Conservation (phyloP, 1,139 yeast genomes). For the Candida gigantensis region DNA sequence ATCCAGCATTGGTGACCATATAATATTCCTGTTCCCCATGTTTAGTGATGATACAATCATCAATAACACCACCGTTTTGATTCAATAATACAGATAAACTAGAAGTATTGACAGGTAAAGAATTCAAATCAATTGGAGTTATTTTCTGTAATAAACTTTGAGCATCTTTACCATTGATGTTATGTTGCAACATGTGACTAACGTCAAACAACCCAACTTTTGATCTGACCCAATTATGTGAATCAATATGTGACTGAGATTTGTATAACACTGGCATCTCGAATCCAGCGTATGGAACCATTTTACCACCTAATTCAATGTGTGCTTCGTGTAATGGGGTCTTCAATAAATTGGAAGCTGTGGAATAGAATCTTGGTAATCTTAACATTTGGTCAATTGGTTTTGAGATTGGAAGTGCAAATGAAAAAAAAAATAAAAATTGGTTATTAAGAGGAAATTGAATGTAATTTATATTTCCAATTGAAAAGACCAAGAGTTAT, state of each 20-base stretch:
- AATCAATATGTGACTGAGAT: constrained; percentile 82
- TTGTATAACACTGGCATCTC: constrained; percentile 91
- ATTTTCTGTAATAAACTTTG: constrained; percentile 70
- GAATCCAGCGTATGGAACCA: constrained; percentile 95
- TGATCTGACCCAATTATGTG: constrained; percentile 90
- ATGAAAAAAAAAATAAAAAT: too few species aligned
- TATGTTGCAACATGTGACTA: constrained; percentile 95
- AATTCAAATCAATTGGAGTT: constrained; percentile 79
- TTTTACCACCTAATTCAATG: constrained; percentile 74
- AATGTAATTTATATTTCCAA: too few species aligned
- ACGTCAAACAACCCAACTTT: constrained; percentile 94
- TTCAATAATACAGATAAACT: constrained; percentile 81
- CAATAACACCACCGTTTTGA: constrained; percentile 78
- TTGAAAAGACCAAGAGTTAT: too few species aligned
- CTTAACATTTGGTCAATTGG: constrained; percentile 18
- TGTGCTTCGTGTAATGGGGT: constrained; percentile 88
- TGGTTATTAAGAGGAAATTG: too few species aligned
- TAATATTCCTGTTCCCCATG: constrained; percentile 76
- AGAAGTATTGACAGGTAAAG: constrained; percentile 57
- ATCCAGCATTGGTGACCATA: constrained; percentile 97
- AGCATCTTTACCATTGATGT: constrained; percentile 67
- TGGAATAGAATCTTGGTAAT: constrained; percentile 29
- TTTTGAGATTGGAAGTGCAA: too few species aligned
- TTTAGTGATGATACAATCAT: constrained; percentile 89
- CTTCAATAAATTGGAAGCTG: constrained; percentile 35